Base-by-base conservation (phyloP, 2,329 filamentous ascomycete species). In the Cryphonectria nitschkei region DNA sequence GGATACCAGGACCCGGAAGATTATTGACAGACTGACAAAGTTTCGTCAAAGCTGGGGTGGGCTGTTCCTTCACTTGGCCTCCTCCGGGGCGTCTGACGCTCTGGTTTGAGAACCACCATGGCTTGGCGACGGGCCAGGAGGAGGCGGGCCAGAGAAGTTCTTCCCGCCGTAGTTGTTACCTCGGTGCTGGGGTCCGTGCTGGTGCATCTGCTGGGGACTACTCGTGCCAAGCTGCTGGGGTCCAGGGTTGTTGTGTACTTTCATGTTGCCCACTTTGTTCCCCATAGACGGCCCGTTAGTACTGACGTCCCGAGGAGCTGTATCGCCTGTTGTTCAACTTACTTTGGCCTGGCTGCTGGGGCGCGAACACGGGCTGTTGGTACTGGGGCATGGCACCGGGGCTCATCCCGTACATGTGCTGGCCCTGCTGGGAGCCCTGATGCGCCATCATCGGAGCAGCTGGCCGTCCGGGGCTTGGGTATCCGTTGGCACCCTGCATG, bases 341-440 rank as follows among this genome's bases (percentile, higher is more conserved):
- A 93, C 92, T 92, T 80, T 92, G 91, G 76, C 87, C 89, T 74
- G 88, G 88, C 75, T 92, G 92, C 75, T 92, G 92, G 43, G 89
- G 88, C 71, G 86, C 84, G 80, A 92, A 94, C 68, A 89, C 88
- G 52, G 92, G 92, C 78, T 94, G 92, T 77, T 90, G 92, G 77
- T 92, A 93, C 39, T 68, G 70, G 78, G 91, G 91, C 81, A 91
- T 87, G 22, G 67, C 69, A 68, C 86, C 90, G 60, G 91, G 91
- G 76, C 90, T 92, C 90, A 95, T 93, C 74, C 88, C 92, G 84
- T 88, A 95, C 82, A 85, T 89, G 76, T 84, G 89, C 78, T 97
- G 94, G 56, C 95, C 94, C 80, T 97, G 95, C 77, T 98, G 95
- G 39, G 95, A 98, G 69, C 93, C 93, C 82, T 97, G 94, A 75